phyloP scores from a whole-genome alignment of 2,329 filamentous ascomycete genomes.

The Amphichorda felina region DNA sequence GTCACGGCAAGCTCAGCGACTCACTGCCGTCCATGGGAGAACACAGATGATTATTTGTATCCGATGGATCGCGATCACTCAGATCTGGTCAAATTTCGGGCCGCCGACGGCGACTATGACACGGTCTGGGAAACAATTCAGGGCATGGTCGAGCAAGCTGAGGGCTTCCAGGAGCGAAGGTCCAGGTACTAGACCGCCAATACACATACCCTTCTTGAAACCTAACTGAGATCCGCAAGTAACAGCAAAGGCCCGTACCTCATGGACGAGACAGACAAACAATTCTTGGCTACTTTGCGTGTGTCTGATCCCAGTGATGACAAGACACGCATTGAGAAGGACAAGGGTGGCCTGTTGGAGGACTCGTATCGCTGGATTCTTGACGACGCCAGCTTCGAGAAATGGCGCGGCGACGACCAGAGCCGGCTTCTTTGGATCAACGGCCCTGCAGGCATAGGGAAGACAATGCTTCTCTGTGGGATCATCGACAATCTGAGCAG shows the following conservation, averaged over 20 bases:
- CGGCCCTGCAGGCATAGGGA: constrained; percentile 28
- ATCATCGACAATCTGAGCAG: constrained; percentile 11
- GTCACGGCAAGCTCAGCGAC: constrained; percentile 13
- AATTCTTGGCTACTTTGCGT: constrained; percentile 1
- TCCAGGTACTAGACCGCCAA: too few species aligned
- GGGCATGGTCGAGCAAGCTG: neutral
- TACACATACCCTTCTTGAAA: too few species aligned
- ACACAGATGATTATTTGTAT: constrained; percentile 9
- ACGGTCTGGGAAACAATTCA: neutral
- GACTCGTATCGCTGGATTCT: constrained; percentile 23
- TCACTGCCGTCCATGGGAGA: constrained; percentile 10
- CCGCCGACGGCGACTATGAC: constrained; percentile 8
- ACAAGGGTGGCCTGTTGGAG: constrained; percentile 18
- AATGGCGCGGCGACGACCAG: constrained; percentile 5
- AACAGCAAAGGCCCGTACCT: too few species aligned
- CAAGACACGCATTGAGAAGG: constrained; percentile 7
- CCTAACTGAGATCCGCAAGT: too few species aligned
- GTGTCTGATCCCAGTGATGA: constrained; percentile 3
- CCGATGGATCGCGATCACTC: constrained; percentile 8
- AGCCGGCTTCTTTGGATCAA: constrained; percentile 23
- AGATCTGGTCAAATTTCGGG: constrained; percentile 13
- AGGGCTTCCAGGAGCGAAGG: neutral
- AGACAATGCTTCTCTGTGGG: constrained; percentile 27
- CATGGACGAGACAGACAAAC: neutral
- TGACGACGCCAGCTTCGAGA: constrained; percentile 10